Evolutionary conservation across 305 asterid species (phyloP).

Genomic region (Fraxinus dipetala): DNA sequence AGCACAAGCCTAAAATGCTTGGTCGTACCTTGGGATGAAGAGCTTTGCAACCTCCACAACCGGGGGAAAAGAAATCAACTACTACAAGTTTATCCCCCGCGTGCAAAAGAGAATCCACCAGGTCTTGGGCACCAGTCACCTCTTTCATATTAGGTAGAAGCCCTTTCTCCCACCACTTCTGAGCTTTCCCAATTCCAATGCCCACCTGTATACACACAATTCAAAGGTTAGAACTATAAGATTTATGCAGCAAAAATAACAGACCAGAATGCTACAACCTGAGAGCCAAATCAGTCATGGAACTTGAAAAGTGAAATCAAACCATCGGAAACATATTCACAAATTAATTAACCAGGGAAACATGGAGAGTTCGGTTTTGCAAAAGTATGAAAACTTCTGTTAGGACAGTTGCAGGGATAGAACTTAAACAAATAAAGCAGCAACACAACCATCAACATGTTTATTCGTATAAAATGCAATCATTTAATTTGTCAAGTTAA

Average conservation of each 20-base stretch:
- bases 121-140: constrained; percentile 37
- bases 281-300: neutral
- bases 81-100: constrained; percentile 40
- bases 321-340: neutral
- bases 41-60: constrained; percentile 50
- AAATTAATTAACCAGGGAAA: neutral
- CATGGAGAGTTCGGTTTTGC: neutral
- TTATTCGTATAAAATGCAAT: neutral
- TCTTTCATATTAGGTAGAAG: constrained; percentile 44
- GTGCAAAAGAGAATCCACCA: constrained; percentile 36
- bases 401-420: neutral
- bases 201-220: constrained; percentile 22
- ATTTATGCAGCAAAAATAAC: neutral
- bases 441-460: neutral
- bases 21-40: constrained; percentile 46
- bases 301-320: neutral
- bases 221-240: neutral
- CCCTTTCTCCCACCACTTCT: constrained; percentile 50
- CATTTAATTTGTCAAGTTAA: neutral
- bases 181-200: constrained; percentile 30
- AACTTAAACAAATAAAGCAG: neutral
- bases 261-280: neutral
- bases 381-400: neutral
- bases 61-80: constrained; percentile 49
- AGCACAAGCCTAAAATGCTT: neutral